A percentile compares a stretch with the other conserved stretches of the same genome.
These are phyloP conservation scores for Brassica hybrid DNA, from an alignment of 441 rosid species.

Conservation along the genomic window DNA sequence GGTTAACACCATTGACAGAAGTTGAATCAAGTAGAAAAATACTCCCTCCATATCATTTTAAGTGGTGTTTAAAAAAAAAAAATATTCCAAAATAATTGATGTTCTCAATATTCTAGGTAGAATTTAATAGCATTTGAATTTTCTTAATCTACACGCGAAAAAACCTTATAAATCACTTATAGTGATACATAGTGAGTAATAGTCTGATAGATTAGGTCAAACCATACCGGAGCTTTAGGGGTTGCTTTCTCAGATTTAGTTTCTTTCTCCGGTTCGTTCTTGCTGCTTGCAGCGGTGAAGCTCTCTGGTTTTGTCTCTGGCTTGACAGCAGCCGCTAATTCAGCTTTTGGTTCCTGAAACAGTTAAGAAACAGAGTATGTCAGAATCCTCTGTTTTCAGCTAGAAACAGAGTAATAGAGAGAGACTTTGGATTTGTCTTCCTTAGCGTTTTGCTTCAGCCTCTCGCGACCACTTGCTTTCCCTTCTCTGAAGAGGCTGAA, in stretches of 20 bases:
- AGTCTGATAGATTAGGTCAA: neutral
- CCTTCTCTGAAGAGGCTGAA: constrained; percentile 71
- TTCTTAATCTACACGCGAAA: no score
- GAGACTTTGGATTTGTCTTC: constrained; percentile 57
- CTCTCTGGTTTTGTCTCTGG: constrained; percentile 25
- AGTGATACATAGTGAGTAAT: no score
- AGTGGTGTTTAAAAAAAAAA: no score
- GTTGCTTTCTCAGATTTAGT: constrained; percentile 49
- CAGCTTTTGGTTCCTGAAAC: constrained; percentile 34
- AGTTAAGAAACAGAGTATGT: constrained; percentile 43
- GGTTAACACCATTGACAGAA: neutral
- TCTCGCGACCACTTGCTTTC: constrained; percentile 52
- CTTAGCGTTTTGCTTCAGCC: constrained; percentile 53
- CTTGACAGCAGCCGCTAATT: constrained; percentile 21
- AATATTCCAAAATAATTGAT: no score
- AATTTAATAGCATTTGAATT: no score
- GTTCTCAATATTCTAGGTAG: no score
- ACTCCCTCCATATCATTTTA: no score
- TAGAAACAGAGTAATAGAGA: neutral
- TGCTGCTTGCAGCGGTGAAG: constrained; percentile 13
- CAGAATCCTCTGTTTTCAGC: constrained; percentile 47
- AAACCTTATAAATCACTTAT: no score
- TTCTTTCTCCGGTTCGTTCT: constrained; percentile 47
- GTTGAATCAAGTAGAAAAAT: no score
- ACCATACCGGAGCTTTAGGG: constrained; percentile 55